These are phyloP conservation scores for Aspergillus sp. DNA, from an alignment of 2,329 filamentous ascomycete genomes.

Conservation along the genomic window DNA sequence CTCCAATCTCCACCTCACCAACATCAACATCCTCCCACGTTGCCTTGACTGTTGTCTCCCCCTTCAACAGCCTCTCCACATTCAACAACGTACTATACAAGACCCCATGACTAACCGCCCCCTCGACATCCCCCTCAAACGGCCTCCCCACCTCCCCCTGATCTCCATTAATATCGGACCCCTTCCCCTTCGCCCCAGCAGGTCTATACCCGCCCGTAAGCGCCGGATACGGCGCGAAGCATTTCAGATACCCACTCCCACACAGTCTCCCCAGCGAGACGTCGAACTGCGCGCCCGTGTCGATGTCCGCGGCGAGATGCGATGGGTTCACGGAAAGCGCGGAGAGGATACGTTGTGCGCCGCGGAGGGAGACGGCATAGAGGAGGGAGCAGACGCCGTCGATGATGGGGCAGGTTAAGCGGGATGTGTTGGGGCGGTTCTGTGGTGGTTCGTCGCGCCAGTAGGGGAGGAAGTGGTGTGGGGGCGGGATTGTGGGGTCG, in stretches of 20 bases:
- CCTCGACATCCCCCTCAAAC: slow-evolving; percentile 5
- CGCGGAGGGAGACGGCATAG: slow-evolving; percentile 28
- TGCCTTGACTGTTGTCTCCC: slow-evolving; percentile 20
- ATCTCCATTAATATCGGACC: slow-evolving; percentile 24
- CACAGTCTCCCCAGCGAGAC: slow-evolving; percentile 29
- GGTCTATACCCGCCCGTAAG: slow-evolving; percentile 22
- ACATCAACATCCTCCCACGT: slow-evolving; percentile 25
- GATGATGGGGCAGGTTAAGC: slow-evolving; percentile 20
- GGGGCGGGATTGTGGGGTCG: slow-evolving; percentile 23
- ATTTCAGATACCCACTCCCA: slow-evolving; percentile 25
- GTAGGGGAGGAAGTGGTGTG: slow-evolving; percentile 28
- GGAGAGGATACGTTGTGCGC: slow-evolving; percentile 26
- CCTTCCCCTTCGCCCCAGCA: slow-evolving; percentile 17
- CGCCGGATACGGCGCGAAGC: slow-evolving; percentile 25
- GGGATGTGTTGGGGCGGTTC: slow-evolving; percentile 16
- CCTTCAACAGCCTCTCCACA: slow-evolving; percentile 19
- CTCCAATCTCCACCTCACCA: neutral
- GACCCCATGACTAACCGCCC: slow-evolving; percentile 20
- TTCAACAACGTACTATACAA: slow-evolving; percentile 31
- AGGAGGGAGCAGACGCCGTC: slow-evolving; percentile 27
- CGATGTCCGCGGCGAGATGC: slow-evolving; percentile 25
- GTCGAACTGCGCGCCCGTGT: slow-evolving; percentile 30
- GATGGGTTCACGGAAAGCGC: slow-evolving; percentile 27
- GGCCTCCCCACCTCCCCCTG: slow-evolving; percentile 5
- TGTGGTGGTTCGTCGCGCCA: slow-evolving; percentile 25